Evolutionary conservation across 1,284 basidiomycete genomes (phyloP).

Genomic region (Leucoagaricus sp.): DNA sequence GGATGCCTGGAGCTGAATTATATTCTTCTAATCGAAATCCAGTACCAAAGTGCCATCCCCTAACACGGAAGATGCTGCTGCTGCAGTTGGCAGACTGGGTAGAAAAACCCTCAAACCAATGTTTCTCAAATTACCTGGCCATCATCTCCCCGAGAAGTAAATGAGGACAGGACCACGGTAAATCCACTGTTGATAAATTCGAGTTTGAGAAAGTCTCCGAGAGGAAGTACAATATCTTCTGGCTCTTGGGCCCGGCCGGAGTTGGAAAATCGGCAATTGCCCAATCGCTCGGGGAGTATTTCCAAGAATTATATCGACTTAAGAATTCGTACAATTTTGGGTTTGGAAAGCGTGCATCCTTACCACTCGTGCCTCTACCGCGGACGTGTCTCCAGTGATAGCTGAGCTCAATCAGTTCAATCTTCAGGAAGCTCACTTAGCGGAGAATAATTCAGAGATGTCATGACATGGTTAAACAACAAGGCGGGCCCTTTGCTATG

Average conservation of each 20-base stretch:
- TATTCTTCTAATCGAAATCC: background rate
- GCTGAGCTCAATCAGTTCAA: background rate
- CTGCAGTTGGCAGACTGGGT: background rate
- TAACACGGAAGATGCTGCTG: background rate
- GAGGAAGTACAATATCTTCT: background rate
- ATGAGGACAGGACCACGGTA: too few relatives aligned
- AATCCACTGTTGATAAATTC: too few relatives aligned
- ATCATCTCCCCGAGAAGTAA: too few relatives aligned
- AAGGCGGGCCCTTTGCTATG: too few relatives aligned
- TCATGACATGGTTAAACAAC: background rate
- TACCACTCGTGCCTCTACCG: background rate
- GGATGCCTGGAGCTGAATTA: background rate
- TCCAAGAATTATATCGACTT: too few relatives aligned
- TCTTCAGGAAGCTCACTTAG: background rate
- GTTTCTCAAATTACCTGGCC: too few relatives aligned
- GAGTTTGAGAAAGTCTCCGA: too few relatives aligned
- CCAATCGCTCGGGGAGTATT: background rate
- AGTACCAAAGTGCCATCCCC: background rate
- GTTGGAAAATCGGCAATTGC: background rate
- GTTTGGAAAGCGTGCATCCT: background rate
- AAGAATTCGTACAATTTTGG: background rate
- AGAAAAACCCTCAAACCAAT: too few relatives aligned
- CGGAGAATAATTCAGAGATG: background rate
- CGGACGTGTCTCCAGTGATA: background rate
- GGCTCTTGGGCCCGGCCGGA: background rate